These are phyloP conservation scores for Cryphonectria japonica DNA, from an alignment of 2,329 filamentous ascomycete genomes.

Conservation along the genomic window DNA sequence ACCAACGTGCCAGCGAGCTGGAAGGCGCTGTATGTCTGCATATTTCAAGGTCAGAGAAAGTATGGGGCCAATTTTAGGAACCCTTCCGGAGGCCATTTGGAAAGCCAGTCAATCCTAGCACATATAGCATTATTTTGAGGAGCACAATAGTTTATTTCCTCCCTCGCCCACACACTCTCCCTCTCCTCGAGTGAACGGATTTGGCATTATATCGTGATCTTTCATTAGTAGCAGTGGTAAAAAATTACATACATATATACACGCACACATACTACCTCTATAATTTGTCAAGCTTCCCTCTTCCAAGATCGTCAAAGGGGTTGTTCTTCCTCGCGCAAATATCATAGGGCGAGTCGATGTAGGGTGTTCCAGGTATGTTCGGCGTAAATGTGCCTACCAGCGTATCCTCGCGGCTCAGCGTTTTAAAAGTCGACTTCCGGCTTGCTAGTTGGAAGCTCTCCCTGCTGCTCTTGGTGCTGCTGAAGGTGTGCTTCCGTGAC, in stretches of 20 bases:
- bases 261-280: not conserved
- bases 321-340: constrained; percentile 20
- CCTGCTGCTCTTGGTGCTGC: not conserved
- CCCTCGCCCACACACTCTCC: no score
- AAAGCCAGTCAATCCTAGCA: not conserved
- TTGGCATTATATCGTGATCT: not conserved
- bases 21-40: not conserved
- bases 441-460: constrained; percentile 5
- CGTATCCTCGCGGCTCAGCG: constrained; percentile 19
- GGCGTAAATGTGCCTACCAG: constrained; percentile 18
- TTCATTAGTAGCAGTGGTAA: not conserved
- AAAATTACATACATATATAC: not conserved
- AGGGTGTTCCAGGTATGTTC: constrained; percentile 10
- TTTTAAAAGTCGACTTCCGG: not conserved
- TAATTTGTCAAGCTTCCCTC: no score
- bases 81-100: not conserved
- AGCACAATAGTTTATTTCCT: not conserved
- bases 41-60: not conserved
- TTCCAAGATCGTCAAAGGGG: constrained; percentile 19
- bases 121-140: not conserved
- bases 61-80: not conserved
- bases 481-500: constrained; percentile 7
- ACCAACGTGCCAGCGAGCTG: not conserved
- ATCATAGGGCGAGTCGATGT: constrained; percentile 9
- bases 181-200: not conserved